These are phyloP conservation scores for Penstemon davidsonii DNA, from an alignment of 257 asterid species.

Conservation along the genomic window DNA sequence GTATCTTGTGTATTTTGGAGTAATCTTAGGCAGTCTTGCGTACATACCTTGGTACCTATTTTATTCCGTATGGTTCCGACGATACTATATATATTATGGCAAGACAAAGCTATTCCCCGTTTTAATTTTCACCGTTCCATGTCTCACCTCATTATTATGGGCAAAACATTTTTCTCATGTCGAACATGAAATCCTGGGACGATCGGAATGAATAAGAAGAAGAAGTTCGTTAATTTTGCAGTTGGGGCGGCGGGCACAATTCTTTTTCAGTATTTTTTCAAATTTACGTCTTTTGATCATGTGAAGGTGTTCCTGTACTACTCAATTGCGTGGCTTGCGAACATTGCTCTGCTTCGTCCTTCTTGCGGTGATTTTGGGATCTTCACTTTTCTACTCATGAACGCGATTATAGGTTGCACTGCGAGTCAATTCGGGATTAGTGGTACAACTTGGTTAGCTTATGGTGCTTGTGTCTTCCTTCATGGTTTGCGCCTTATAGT, in stretches of 20 bases:
- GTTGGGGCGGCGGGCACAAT: constrained; percentile 14
- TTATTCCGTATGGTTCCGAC: too few species aligned
- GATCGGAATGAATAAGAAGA: not conserved
- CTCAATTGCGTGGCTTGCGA: constrained; percentile 25
- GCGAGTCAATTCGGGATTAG: constrained; percentile 27
- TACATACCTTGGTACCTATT: too few species aligned
- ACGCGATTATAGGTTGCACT: constrained; percentile 24
- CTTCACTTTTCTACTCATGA: constrained; percentile 22
- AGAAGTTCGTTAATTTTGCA: constrained; percentile 13
- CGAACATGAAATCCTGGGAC: too few species aligned
- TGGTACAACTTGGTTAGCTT: constrained; percentile 19
- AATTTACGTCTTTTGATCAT: constrained; percentile 10
- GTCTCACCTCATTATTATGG: too few species aligned
- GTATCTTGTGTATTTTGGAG: too few species aligned
- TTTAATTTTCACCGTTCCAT: too few species aligned
- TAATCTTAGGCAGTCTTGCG: too few species aligned
- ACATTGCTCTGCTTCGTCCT: not conserved
- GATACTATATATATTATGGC: too few species aligned
- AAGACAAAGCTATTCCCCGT: too few species aligned
- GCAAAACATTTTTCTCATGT: too few species aligned
- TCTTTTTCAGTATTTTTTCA: constrained; percentile 21
- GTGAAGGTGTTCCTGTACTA: constrained; percentile 26
- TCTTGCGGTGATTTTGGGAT: constrained; percentile 15
- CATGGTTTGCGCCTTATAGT: not conserved
- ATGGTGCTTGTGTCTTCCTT: constrained; percentile 7